Percentiles rank a stretch among this genome's conserved stretches.
These are phyloP conservation scores for Penicillium thymicola DNA, from an alignment of 2,329 filamentous ascomycete genomes.

Conservation along the genomic window DNA sequence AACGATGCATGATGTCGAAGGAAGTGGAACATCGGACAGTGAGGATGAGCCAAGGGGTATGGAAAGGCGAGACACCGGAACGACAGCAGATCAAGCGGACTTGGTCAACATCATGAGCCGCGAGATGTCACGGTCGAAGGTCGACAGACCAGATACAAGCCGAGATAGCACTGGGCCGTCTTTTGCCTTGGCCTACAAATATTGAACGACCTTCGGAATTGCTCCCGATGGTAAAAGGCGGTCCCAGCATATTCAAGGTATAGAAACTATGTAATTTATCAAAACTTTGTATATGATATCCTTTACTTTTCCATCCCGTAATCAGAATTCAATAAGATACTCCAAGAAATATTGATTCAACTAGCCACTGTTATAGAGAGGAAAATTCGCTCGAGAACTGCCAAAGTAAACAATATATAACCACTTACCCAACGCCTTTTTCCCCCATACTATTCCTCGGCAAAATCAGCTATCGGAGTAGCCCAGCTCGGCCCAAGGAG, in stretches of 20 bases:
- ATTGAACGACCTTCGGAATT: background rate
- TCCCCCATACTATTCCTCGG: background rate
- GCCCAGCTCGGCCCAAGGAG: background rate
- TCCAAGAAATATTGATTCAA: background rate
- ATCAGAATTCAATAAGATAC: background rate
- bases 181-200: constrained; percentile 14
- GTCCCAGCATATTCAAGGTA: too few relatives aligned
- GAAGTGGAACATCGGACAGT: background rate
- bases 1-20: background rate
- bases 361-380: background rate
- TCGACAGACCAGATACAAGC: background rate
- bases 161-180: constrained; percentile 11
- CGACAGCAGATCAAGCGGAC: constrained; percentile 3
- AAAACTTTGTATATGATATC: background rate
- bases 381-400: background rate
- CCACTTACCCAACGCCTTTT: background rate
- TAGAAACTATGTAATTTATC: background rate
- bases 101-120: constrained; percentile 9
- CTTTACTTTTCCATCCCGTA: background rate
- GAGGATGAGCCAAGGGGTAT: background rate
- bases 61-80: constrained; percentile 1
- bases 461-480: background rate
- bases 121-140: constrained; percentile 11
- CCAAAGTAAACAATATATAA: background rate
- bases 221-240: background rate